phyloP scores from a whole-genome alignment of 129 eudicot genomes.

The Flaveria trinervia region DNA sequence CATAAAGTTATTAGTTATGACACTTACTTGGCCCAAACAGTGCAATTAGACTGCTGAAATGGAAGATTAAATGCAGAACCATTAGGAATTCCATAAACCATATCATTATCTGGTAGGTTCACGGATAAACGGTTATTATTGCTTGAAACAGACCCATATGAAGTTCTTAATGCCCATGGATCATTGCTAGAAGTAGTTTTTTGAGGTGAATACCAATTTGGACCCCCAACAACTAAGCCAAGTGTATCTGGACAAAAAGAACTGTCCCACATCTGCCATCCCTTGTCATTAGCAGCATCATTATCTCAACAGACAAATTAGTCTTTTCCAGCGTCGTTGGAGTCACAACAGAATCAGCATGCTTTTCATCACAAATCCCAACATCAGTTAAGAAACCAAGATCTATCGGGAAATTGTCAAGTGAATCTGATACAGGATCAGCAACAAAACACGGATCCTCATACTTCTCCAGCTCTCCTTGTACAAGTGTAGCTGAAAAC shows the following conservation, averaged over 20 bases:
- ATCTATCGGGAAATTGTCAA: slow-evolving; percentile 70
- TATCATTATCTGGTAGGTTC: slow-evolving; percentile 39
- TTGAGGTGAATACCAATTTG: slow-evolving; percentile 55
- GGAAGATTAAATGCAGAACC: slow-evolving; percentile 45
- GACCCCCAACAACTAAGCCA: slow-evolving; percentile 49
- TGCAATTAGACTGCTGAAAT: slow-evolving; percentile 46
- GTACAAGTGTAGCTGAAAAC: slow-evolving; percentile 42
- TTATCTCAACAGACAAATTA: slow-evolving; percentile 32
- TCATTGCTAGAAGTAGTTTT: slow-evolving; percentile 37
- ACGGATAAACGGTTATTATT: slow-evolving; percentile 34
- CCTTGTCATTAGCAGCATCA: slow-evolving; percentile 43
- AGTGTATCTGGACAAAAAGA: slow-evolving; percentile 68
- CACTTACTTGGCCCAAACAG: slow-evolving; percentile 72
- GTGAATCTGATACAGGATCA: slow-evolving; percentile 80
- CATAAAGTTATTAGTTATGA: neutral
- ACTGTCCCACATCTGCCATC: slow-evolving; percentile 90
- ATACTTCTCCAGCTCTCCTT: slow-evolving; percentile 64
- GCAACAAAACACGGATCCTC: slow-evolving; percentile 89
- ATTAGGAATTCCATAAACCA: slow-evolving; percentile 49
- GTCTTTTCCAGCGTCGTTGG: slow-evolving; percentile 42
- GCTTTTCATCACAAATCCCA: slow-evolving; percentile 55
- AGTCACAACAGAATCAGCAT: slow-evolving; percentile 41
- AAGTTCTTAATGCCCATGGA: slow-evolving; percentile 56
- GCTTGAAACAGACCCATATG: slow-evolving; percentile 42
- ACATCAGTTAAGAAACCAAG: slow-evolving; percentile 58